Base-by-base conservation (phyloP, 192 early-diverging fungal genomes). In the Coemansia sp. region DNA sequence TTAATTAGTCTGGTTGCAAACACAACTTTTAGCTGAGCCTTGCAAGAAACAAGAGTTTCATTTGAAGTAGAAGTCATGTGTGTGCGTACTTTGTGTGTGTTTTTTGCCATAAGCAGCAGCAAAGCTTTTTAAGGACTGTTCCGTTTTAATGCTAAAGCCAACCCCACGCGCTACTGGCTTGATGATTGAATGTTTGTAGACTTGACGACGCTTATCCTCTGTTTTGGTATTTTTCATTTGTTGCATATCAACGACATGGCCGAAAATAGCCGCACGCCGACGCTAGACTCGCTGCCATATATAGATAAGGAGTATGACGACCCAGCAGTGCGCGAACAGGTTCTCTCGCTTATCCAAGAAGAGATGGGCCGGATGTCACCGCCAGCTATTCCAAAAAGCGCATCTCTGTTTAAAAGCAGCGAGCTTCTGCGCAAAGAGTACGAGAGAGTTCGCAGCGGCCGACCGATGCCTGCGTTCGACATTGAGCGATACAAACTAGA, bases 221-320 rank as follows among this genome's bases (percentile, higher is more conserved):
- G 22, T 28, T 28, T 28, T 28, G 22, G 22, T 28, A 28, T 48
- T 12, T 48, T 48, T 48, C 45, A 15, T 48, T 48, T 48, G 39
- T 41, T 41, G 45, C 45, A 48, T 15, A 48, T 3, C 45, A 12
- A 15, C 8, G 17, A 48, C 9, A 48, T 48, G 45, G 45, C 45
- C 12, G 8, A 48, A 48, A 48, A 12, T 15, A 48, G 17, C 14
- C 0, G 8, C 5, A 12, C 45, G 14, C 45, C 8, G 3, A 12
- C 45, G 45, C 18, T 73, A n/a, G 71, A 73, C 43, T 77, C 81
- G 48, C 73, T 83, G 15, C 81, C 81, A 34, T 83, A 83, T 39
- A 78, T 83, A 14, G 81, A 83, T 70, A 78, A 75, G 63, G 81
- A 83, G 11, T 83, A 83, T 41, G 75, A 77, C 33, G 76, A 83